Base-by-base conservation (phyloP, 768 basidiomycete genomes). In the Russula sp. region DNA sequence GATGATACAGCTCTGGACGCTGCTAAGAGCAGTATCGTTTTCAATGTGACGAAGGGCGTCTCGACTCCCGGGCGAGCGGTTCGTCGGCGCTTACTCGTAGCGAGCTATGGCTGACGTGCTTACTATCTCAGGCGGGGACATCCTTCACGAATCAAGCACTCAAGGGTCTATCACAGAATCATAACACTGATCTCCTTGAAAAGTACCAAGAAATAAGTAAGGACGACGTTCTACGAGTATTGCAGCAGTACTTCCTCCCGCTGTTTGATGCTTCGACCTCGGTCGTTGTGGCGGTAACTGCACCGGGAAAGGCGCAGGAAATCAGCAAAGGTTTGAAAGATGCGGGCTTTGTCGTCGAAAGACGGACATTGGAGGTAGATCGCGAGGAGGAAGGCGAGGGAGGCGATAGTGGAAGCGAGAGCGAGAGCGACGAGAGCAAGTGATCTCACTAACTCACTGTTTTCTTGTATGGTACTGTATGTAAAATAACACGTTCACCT, bases 81-180 rank as follows among this genome's bases (percentile, higher is more conserved):
- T 75, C 73, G 88, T 26, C 52, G 42, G 14, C 24, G 30, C 36
- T 53, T 63, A 16, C n/a, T 13, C 3, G 30, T 28, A 14, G 20
- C 46, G 26, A 30, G 30, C 40, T 40, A 13, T 46, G 18, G 36
- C 36, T 61, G 60, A 59, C 48, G 22, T 32, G 9, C 44, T 22
- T 42, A n/a, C 30, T 22, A 11, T 49, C n/a, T 30, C 69, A 94
- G 92, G 93, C 94, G 0, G 73, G 83, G 44, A 81, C 83, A 28
- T 96, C 94, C 0, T 98, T 97, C 76, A 79, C 82, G 34, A 95
- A 98, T 75, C 92, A 97, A 78, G 90, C 88, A 0, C 79, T 99
- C n/a, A 92, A 90, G 72, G 89, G 87, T 36, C 83, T 98, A 11
- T 77, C 87, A 6, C 86, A 88, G 71, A 83, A 86, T 65, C 79